A percentile compares a stretch with the other conserved stretches of the same genome.
Evolutionary conservation across 1,139 yeast genomes (phyloP).

Genomic region (Spencermartinsiella ligniputridi): DNA sequence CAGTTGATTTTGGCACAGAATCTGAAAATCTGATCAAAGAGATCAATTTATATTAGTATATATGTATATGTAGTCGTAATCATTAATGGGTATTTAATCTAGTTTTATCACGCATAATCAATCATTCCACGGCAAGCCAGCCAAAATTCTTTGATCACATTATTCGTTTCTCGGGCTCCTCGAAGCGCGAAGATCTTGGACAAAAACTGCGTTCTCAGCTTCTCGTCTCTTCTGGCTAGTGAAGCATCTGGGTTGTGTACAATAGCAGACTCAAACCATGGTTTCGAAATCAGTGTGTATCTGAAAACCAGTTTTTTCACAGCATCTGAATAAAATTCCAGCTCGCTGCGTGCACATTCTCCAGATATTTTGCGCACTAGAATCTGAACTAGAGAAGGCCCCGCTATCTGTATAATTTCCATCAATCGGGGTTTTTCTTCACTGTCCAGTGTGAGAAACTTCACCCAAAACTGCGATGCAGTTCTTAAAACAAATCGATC

Average conservation of each 20-base stretch:
- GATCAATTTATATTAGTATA: conserved; percentile 28
- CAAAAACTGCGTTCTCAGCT: conserved; percentile 39
- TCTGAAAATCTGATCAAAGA: conserved; percentile 52
- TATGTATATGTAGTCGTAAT: conserved; percentile 3
- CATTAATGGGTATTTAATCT: neutral
- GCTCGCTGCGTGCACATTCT: conserved; percentile 54
- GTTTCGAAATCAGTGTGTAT: conserved; percentile 45
- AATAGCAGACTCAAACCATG: conserved; percentile 43
- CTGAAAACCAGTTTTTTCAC: conserved; percentile 51
- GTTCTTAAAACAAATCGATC: conserved; percentile 67
- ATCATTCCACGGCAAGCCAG: conserved; percentile 39
- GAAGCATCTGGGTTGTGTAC: conserved; percentile 32
- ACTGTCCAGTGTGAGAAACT: conserved; percentile 39
- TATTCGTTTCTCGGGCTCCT: conserved; percentile 58
- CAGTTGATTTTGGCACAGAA: conserved; percentile 59
- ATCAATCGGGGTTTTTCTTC: conserved; percentile 7
- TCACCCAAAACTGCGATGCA: conserved; percentile 61
- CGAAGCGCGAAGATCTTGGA: conserved; percentile 57
- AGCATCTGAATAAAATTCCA: conserved; percentile 54
- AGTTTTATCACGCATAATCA: conserved; percentile 19
- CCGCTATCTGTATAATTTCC: conserved; percentile 18
- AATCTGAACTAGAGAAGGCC: conserved; percentile 23
- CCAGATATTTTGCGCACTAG: conserved; percentile 33
- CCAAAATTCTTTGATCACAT: conserved; percentile 63
- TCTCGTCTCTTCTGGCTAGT: conserved; percentile 16